Percentiles rank a stretch among this genome's conserved stretches.
phyloP scores from a whole-genome alignment of 2,329 filamentous ascomycete genomes.

The Aspergillus udagawae region DNA sequence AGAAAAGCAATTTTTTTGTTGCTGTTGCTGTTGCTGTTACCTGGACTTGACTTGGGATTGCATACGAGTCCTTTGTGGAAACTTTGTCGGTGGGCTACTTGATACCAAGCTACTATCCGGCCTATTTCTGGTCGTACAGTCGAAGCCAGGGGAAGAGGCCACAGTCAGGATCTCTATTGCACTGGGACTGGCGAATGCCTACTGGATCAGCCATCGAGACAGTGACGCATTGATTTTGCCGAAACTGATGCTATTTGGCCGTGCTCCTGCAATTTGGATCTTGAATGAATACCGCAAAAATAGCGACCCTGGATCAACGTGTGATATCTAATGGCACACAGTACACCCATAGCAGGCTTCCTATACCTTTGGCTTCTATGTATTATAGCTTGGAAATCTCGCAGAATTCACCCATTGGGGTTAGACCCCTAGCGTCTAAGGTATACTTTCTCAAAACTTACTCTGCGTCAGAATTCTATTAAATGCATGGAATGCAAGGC shows the following conservation, averaged over 20 bases:
- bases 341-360: not conserved
- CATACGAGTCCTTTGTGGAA: not conserved
- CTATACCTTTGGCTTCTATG: not conserved
- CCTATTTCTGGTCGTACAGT: conserved; percentile 3
- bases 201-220: not conserved
- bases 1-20: conserved; percentile 14
- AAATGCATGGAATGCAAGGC: not conserved
- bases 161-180: not conserved
- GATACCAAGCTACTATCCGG: conserved; percentile 4
- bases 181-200: not conserved
- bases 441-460: not conserved
- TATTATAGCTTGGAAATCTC: not conserved
- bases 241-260: not conserved
- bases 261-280: not conserved
- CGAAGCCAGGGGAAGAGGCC: not conserved
- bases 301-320: not conserved
- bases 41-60: conserved; percentile 1
- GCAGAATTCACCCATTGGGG: not conserved
- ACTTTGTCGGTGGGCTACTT: conserved; percentile 1
- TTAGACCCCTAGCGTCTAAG: not conserved
- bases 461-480: not conserved
- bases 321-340: not conserved
- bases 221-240: not conserved
- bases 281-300: not conserved
- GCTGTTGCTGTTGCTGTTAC: not conserved